Conservation (phyloP, 228 moss, liverwort and hornwort species). For the Sphagnum fallax region DNA sequence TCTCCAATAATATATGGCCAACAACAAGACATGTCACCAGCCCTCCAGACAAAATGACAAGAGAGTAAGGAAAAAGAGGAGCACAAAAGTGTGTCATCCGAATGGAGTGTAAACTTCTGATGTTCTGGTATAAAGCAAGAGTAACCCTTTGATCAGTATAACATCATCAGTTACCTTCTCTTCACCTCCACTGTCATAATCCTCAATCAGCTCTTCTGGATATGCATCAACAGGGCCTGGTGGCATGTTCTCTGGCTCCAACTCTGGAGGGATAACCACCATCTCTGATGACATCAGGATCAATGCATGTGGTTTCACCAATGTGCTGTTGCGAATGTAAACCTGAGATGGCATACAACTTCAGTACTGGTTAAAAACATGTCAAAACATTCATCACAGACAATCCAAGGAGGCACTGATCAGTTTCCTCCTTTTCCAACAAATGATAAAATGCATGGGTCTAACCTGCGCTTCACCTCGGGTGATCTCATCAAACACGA, state of each 20-base stretch:
- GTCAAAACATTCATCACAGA: too few species aligned
- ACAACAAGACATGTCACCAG: neutral
- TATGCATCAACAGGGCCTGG: conserved; percentile 15
- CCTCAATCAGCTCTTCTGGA: conserved; percentile 41
- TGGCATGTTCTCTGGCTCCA: conserved; percentile 21
- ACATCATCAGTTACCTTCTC: conserved; percentile 23
- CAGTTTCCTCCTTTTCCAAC: too few species aligned
- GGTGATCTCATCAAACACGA: conserved; percentile 90
- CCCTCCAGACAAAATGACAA: neutral
- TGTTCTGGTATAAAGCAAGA: neutral
- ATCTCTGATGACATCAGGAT: conserved; percentile 84
- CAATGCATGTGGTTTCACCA: conserved; percentile 86
- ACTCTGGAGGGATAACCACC: conserved; percentile 72
- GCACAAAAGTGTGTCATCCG: neutral
- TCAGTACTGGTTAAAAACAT: too few species aligned
- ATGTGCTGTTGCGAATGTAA: conserved; percentile 81
- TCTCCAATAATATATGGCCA: too few species aligned
- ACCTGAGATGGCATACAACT: conserved; percentile 26
- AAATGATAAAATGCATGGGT: neutral
- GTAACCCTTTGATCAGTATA: neutral
- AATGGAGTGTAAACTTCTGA: neutral
- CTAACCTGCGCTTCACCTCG: conserved; percentile 82
- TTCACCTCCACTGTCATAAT: conserved; percentile 47
- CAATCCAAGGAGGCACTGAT: too few species aligned
- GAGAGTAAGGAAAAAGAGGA: neutral